Evolutionary conservation across 2,329 filamentous ascomycete genomes (phyloP).

Genomic region (Karstenula rhodostoma): DNA sequence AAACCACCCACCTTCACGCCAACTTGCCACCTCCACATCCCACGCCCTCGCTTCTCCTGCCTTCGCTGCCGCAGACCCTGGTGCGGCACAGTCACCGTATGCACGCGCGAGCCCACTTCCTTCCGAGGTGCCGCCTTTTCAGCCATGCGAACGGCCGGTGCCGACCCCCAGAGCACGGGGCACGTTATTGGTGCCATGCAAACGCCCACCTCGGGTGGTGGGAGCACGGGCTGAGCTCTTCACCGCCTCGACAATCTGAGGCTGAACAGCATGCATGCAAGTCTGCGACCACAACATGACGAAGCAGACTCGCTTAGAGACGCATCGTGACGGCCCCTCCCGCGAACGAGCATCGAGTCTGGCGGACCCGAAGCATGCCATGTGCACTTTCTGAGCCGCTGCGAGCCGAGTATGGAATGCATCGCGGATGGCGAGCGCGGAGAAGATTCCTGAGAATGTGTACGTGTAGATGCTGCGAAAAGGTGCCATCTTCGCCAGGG

Average conservation of each 20-base stretch:
- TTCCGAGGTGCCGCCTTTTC: not conserved
- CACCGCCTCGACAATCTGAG: slow-evolving; percentile 1
- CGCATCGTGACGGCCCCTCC: not conserved
- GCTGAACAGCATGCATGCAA: not conserved
- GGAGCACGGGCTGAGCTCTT: not conserved
- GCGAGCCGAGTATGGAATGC: no score
- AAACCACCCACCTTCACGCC: not conserved
- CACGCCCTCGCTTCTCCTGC: not conserved
- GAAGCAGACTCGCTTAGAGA: not conserved
- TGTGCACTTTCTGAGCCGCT: no score
- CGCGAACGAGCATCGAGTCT: no score
- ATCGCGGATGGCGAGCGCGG: no score
- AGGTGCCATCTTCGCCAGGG: no score
- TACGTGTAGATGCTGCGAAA: no score
- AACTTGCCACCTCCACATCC: not conserved
- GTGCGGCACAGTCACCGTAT: not conserved
- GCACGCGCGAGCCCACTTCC: not conserved
- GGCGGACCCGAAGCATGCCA: no score
- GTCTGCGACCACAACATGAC: not conserved
- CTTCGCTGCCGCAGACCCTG: not conserved
- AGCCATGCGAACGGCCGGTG: not conserved
- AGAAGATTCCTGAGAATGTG: no score
- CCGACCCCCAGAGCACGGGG: not conserved
- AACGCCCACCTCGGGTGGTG: not conserved
- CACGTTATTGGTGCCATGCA: not conserved